Evolutionary conservation across 1,284 basidiomycete genomes (phyloP), one percentile per base, ranked within the genome.

Genomic region (Laetiporus sulphureus): DNA sequence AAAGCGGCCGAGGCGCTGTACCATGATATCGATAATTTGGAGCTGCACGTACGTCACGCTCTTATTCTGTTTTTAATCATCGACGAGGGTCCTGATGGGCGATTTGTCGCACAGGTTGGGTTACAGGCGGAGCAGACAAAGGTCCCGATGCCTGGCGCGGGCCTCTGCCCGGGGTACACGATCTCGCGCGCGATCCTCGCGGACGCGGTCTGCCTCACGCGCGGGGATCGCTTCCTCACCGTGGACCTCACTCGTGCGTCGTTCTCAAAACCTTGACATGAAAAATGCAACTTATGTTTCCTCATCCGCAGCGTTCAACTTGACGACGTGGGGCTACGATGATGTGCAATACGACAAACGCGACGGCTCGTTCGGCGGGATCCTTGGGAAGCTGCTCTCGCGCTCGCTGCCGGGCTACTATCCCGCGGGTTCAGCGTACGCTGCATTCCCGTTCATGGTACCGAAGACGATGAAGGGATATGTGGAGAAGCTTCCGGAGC

Each of bases 91-190:
- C 6, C 22, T 36, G 34, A 42, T n/a, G 5, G 16, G 21, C n/a
- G 81, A 82, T 8, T 22, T n/a, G n/a, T n/a, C n/a, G n/a, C n/a
- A n/a, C n/a, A n/a, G n/a, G n/a, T n/a, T n/a, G n/a, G n/a, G n/a
- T n/a, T n/a, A n/a, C n/a, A n/a, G n/a, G n/a, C n/a, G n/a, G n/a
- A n/a, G n/a, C n/a, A 3, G 44, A 40, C 80, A 8, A 91, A 91
- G 56, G 57, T 63, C 11, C 74, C 79, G 15, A 73, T 76, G 32
- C 74, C 79, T 6, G 87, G 87, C n/a, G 83, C 85, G 6, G 91
- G 91, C 10, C 59, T 90, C 3, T 89, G 86, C 59, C 86, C 88
- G n/a, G 88, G 89, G 18, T 91, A 82, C 66, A 91, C 90, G 6
- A 86, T 91, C 54, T 88, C 86, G 5, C 73, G 91, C 25, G 83